phyloP scores from a whole-genome alignment of 2,329 filamentous ascomycete species.

The Aphanocladium album region DNA sequence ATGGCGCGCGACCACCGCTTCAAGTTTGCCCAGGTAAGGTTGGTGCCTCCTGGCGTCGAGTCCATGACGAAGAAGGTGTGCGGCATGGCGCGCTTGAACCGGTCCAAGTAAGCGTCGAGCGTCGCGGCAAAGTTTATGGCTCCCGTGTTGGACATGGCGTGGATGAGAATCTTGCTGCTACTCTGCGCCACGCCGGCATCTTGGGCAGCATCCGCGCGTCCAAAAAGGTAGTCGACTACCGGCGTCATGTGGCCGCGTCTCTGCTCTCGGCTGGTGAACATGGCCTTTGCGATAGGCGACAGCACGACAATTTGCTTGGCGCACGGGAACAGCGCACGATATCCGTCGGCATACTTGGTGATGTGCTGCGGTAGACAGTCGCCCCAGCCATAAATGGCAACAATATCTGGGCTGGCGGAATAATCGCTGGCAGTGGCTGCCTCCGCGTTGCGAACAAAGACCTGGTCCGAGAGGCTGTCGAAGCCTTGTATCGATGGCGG shows the following conservation, averaged over 20 bases:
- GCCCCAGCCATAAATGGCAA: slow-evolving; percentile 55
- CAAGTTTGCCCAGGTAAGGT: slow-evolving; percentile 37
- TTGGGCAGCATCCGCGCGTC: slow-evolving; percentile 10
- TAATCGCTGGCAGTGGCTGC: slow-evolving; percentile 17
- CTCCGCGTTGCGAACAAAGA: slow-evolving; percentile 39
- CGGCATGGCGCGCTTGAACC: slow-evolving; percentile 35
- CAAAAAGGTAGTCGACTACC: slow-evolving; percentile 36
- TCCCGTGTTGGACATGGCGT: slow-evolving; percentile 56
- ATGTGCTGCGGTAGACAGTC: slow-evolving; percentile 51
- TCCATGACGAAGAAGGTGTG: slow-evolving; percentile 46
- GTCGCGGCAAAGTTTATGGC: slow-evolving; percentile 48
- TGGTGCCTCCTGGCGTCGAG: slow-evolving; percentile 47
- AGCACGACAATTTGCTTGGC: slow-evolving; percentile 48
- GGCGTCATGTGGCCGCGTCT: slow-evolving; percentile 42
- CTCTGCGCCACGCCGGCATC: slow-evolving; percentile 9
- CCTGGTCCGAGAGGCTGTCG: slow-evolving; percentile 40
- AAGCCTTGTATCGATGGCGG: slow-evolving; percentile 37
- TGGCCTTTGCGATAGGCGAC: slow-evolving; percentile 43
- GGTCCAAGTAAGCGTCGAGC: slow-evolving; percentile 40
- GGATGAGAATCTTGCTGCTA: slow-evolving; percentile 37
- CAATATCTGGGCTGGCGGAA: slow-evolving; percentile 34
- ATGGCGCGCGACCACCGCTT: slow-evolving; percentile 45
- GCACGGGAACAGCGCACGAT: slow-evolving; percentile 44
- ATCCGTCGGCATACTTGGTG: slow-evolving; percentile 50
- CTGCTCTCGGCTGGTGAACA: slow-evolving; percentile 37